Evolutionary conservation across 108 stramenopile species (phyloP), one percentile per base, ranked within the genome.

Genomic region (Aurantiochytrium sp.): DNA sequence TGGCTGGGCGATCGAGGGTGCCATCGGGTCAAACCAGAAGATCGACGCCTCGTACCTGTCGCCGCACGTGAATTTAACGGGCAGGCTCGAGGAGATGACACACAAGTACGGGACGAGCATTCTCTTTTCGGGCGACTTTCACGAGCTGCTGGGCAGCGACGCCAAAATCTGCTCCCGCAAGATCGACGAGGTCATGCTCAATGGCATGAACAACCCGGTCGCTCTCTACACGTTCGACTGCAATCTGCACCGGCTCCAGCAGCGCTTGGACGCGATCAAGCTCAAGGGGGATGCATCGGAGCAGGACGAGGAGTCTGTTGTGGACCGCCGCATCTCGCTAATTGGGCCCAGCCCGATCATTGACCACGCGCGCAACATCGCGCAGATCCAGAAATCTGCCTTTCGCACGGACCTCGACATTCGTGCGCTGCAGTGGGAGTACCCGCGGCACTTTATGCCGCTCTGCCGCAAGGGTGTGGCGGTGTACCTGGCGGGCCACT

Each of bases 1-100:
- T 31, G 95, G 95, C 34, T 95, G 95, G 95, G 95, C 95, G 52
- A 95, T 95, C 52, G 95, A 95, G 87, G 95, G 95, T 54, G 90
- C 94, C 31, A 94, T 95, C 48, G 95, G 95, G 22, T 91, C 91
- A n/a, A 87, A 89, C 54, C 90, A 93, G 37, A 95, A 95, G 89
- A 91, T 95, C 37, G 95, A 95, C 88, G 95, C 94, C 39, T 93
- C 94, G 3, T 95, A 95, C 86, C 69, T 95, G 4, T 92, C 91
- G 22, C 95, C 95, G 32, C 94, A 95, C 89, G 94, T 95, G 15
- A 95, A 94, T 73, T 41, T 94, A 32, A 88, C 94, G 19, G 90
- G 92, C 53, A 86, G 93, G 24, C 88, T 95, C 39, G 95, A 95
- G 88, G 91, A 92, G 10, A 92, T 93, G 10, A 93, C 95, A 4